Conservation (phyloP, 495 filamentous ascomycete genomes). For the Hypoxylon perforatum region DNA sequence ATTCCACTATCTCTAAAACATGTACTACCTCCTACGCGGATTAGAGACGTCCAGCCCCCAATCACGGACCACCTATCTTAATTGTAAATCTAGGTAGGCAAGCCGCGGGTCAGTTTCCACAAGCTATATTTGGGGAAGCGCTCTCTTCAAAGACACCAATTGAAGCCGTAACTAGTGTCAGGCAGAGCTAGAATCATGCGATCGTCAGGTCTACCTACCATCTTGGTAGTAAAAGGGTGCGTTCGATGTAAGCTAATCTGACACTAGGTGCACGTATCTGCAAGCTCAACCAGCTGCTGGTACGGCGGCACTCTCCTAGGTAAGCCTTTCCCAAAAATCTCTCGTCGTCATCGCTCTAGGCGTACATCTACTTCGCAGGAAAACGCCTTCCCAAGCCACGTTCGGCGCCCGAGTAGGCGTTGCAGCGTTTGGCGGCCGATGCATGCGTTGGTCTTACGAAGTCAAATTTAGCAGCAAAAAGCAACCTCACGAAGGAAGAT, state of each 20-base stretch:
- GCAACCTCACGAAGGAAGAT: conserved; percentile 17
- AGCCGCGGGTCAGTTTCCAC: too few relatives aligned
- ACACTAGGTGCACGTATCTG: conserved; percentile 9
- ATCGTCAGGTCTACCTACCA: conserved; percentile 17
- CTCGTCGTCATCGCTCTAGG: not conserved
- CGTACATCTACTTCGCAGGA: conserved; percentile 14
- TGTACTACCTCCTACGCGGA: too few relatives aligned
- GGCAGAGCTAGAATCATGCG: not conserved
- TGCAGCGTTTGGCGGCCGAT: conserved; percentile 3
- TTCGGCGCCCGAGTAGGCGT: not conserved
- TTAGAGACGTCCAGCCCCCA: too few relatives aligned
- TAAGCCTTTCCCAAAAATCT: not conserved
- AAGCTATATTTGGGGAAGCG: too few relatives aligned
- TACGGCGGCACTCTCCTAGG: conserved; percentile 2
- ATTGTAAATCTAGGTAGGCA: too few relatives aligned
- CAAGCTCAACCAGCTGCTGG: conserved; percentile 11
- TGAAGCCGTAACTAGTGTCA: not conserved
- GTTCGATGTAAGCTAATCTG: conserved; percentile 10
- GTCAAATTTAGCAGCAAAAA: conserved; percentile 36
- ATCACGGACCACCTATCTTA: too few relatives aligned
- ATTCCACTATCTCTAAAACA: too few relatives aligned
- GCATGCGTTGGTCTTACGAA: conserved; percentile 18
- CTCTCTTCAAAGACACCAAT: not conserved
- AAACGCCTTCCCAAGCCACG: conserved; percentile 7
- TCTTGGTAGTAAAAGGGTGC: conserved; percentile 5